These are phyloP conservation scores for Microdochium trichocladiopsis DNA, from an alignment of 2,329 filamentous ascomycete species.

Conservation along the genomic window DNA sequence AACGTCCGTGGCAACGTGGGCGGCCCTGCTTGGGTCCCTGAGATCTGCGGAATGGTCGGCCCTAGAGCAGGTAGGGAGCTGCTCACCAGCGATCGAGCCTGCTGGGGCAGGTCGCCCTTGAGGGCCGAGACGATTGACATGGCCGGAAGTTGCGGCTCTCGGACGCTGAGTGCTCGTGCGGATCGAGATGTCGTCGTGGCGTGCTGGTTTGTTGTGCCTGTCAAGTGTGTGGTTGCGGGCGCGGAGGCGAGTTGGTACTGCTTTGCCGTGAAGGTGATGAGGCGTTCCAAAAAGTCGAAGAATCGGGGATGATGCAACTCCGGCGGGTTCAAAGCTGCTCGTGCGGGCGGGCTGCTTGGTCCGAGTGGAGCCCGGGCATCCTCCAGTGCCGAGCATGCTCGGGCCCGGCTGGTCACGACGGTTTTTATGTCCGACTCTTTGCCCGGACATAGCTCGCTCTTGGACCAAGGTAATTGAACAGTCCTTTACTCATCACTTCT, in stretches of 20 bases:
- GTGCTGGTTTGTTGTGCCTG: not conserved
- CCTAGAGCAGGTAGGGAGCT: slow-evolving; percentile 1
- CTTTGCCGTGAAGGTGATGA: not conserved
- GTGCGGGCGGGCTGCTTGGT: not conserved
- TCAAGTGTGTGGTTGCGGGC: not conserved
- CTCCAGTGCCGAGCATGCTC: no score
- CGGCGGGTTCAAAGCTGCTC: not conserved
- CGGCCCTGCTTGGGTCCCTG: no score
- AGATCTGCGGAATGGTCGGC: slow-evolving; percentile 7
- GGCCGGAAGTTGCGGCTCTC: not conserved
- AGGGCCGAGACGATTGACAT: slow-evolving; percentile 26
- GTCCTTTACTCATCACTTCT: no score
- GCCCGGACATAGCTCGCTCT: no score
- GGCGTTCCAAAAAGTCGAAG: not conserved
- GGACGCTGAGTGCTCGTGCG: not conserved
- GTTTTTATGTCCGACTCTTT: no score
- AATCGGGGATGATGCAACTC: not conserved
- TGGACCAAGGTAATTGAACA: no score
- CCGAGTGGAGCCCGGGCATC: no score
- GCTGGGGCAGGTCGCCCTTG: slow-evolving; percentile 49
- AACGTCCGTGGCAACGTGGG: no score
- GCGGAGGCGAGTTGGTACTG: not conserved
- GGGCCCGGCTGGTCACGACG: no score
- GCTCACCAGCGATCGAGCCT: slow-evolving; percentile 49
- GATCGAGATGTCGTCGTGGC: not conserved